Evolutionary conservation across 345 rosid genomes (phyloP).

Genomic region (Eutrema heterophyllum): DNA sequence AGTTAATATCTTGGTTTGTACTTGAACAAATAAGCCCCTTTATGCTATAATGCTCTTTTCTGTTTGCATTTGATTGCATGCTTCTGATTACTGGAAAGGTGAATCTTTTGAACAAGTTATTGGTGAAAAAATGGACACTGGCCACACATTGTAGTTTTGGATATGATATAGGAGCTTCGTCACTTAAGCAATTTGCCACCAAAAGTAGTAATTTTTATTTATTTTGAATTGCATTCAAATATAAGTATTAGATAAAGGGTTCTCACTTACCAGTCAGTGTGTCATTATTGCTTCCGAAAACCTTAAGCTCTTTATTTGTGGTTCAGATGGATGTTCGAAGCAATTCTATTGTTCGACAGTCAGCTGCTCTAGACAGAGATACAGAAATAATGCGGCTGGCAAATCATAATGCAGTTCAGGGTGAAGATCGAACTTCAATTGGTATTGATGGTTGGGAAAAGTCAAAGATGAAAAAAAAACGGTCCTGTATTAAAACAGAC

Average conservation of each 20-base stretch:
- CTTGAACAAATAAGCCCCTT: background rate
- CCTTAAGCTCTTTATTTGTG: conserved; percentile 27
- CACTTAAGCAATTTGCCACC: conserved; percentile 7
- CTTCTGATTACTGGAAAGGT: background rate
- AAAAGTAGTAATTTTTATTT: background rate
- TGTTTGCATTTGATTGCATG: background rate
- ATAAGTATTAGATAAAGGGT: background rate
- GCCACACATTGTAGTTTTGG: background rate
- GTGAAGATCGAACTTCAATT: conserved; percentile 68
- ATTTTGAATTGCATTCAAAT: conserved; percentile 1
- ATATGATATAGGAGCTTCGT: background rate
- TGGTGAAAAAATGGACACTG: background rate
- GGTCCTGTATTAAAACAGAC: conserved; percentile 78
- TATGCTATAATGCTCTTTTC: background rate
- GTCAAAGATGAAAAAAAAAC: conserved; percentile 85
- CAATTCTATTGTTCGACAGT: conserved; percentile 52
- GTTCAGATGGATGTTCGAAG: conserved; percentile 64
- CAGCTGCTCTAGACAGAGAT: conserved; percentile 64
- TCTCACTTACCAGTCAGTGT: background rate
- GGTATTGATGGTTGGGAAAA: conserved; percentile 93
- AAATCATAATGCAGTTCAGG: conserved; percentile 49
- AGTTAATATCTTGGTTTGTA: background rate
- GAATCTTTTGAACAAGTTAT: conserved; percentile 3
- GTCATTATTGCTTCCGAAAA: conserved; percentile 1
- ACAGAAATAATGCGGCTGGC: conserved; percentile 56